These are phyloP conservation scores for Bryoerythrophyllum caledonicum DNA, from an alignment of 225 moss, liverwort and hornwort genomes.

Conservation along the genomic window DNA sequence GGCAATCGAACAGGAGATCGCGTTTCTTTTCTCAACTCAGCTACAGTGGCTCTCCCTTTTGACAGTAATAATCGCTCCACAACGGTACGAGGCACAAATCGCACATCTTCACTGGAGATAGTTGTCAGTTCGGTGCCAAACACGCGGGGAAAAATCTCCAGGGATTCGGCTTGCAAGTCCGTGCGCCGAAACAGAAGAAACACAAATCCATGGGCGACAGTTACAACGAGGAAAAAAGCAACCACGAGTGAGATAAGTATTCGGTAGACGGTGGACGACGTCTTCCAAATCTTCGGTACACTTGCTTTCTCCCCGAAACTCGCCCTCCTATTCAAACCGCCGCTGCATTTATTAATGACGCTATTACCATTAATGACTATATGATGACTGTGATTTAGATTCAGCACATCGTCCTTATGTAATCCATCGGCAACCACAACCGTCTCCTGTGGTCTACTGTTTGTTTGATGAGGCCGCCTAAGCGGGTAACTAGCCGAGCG, in stretches of 20 bases:
- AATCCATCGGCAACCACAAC: too few species aligned
- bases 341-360: too few species aligned
- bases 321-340: too few species aligned
- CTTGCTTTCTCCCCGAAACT: conserved; percentile 34
- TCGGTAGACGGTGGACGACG: conserved; percentile 29
- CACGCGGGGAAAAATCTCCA: conserved; percentile 36
- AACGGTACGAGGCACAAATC: conserved; percentile 44
- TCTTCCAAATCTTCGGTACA: too few species aligned
- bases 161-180: conserved; percentile 44
- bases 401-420: too few species aligned
- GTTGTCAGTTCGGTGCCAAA: too few species aligned
- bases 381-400: too few species aligned
- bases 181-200: conserved; percentile 40
- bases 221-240: conserved; percentile 29
- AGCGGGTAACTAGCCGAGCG: too few species aligned
- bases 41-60: conserved; percentile 48
- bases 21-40: conserved; percentile 49
- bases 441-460: too few species aligned
- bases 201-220: conserved; percentile 39
- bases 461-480: too few species aligned
- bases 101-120: conserved; percentile 31
- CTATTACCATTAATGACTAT: too few species aligned
- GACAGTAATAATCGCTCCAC: conserved; percentile 54
- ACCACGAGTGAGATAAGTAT: conserved; percentile 36
- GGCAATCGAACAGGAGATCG: conserved; percentile 47